These are phyloP conservation scores for Botrytis hyacinthi DNA, from an alignment of 2,329 filamentous ascomycete genomes.

Conservation along the genomic window DNA sequence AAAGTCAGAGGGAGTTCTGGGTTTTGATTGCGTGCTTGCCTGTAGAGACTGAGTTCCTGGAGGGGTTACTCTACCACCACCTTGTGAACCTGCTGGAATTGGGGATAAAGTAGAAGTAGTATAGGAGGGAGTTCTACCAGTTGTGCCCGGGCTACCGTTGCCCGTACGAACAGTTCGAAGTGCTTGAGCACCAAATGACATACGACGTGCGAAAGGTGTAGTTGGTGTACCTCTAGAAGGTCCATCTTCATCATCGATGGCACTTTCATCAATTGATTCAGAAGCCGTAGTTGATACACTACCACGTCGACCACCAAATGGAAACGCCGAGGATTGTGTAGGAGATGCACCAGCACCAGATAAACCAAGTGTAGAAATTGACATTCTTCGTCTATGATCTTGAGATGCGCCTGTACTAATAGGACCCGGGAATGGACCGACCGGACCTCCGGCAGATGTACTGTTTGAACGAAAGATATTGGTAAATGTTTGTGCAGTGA, in stretches of 20 bases:
- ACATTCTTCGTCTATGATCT: slow-evolving; percentile 62
- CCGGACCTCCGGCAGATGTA: slow-evolving; percentile 43
- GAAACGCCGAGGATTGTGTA: slow-evolving; percentile 50
- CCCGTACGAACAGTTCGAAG: slow-evolving; percentile 40
- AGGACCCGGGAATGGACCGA: slow-evolving; percentile 47
- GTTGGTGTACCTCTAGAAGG: slow-evolving; percentile 57
- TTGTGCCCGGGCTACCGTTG: slow-evolving; percentile 36
- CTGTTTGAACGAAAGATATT: slow-evolving; percentile 56
- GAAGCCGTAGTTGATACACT: slow-evolving; percentile 68
- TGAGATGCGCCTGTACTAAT: slow-evolving; percentile 51
- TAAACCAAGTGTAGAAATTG: slow-evolving; percentile 71
- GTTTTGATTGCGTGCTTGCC: slow-evolving; percentile 58
- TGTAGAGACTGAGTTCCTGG: slow-evolving; percentile 40
- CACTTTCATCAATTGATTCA: slow-evolving; percentile 67
- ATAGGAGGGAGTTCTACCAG: slow-evolving; percentile 38
- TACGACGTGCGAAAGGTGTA: slow-evolving; percentile 76
- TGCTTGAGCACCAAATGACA: slow-evolving; percentile 86
- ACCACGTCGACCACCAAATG: slow-evolving; percentile 57
- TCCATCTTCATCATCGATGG: slow-evolving; percentile 64
- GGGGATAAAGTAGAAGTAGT: slow-evolving; percentile 33
- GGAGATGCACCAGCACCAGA: slow-evolving; percentile 69
- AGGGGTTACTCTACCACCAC: slow-evolving; percentile 32
- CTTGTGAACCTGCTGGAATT: slow-evolving; percentile 31
- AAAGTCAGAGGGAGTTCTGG: slow-evolving; percentile 65
- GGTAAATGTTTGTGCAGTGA: slow-evolving; percentile 43